phyloP scores from a whole-genome alignment of 805 yeast genomes.

The Candida corydali region DNA sequence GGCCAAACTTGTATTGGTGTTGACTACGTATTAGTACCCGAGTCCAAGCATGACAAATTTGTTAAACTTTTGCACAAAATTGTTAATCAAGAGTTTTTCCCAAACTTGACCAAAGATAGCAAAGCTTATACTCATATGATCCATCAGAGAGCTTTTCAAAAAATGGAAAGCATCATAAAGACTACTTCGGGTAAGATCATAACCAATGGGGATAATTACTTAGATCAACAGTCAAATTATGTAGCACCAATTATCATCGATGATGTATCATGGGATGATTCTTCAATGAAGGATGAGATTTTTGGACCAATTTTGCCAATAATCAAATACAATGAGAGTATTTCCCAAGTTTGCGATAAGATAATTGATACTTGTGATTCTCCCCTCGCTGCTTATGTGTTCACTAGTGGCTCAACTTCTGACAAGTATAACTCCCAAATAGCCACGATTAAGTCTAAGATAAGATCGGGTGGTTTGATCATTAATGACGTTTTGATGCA shows the following conservation, averaged over 20 bases:
- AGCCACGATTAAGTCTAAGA: conserved; percentile 39
- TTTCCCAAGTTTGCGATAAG: too few species aligned
- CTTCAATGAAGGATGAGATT: conserved; percentile 69
- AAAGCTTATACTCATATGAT: conserved; percentile 54
- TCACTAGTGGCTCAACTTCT: conserved; percentile 43
- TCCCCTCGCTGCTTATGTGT: conserved; percentile 79
- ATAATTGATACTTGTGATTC: conserved; percentile 55
- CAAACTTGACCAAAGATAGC: conserved; percentile 19
- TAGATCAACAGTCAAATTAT: conserved; percentile 38
- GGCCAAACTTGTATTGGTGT: conserved; percentile 94
- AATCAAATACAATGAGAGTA: conserved; percentile 45
- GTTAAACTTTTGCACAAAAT: conserved; percentile 34
- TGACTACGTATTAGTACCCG: conserved; percentile 75
- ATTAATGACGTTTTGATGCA: conserved; percentile 73
- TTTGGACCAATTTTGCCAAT: conserved; percentile 88
- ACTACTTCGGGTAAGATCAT: conserved; percentile 51
- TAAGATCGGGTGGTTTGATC: conserved; percentile 70
- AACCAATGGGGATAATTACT: conserved; percentile 44
- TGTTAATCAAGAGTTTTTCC: conserved; percentile 45
- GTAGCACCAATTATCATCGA: conserved; percentile 73
- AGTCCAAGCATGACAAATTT: conserved; percentile 49
- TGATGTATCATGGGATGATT: conserved; percentile 60
- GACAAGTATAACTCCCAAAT: conserved; percentile 42
- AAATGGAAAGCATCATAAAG: conserved; percentile 41
- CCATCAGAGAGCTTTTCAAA: conserved; percentile 48